phyloP scores from a whole-genome alignment of 1,139 yeast genomes.

The Nadsonia starkeyi-henricii region DNA sequence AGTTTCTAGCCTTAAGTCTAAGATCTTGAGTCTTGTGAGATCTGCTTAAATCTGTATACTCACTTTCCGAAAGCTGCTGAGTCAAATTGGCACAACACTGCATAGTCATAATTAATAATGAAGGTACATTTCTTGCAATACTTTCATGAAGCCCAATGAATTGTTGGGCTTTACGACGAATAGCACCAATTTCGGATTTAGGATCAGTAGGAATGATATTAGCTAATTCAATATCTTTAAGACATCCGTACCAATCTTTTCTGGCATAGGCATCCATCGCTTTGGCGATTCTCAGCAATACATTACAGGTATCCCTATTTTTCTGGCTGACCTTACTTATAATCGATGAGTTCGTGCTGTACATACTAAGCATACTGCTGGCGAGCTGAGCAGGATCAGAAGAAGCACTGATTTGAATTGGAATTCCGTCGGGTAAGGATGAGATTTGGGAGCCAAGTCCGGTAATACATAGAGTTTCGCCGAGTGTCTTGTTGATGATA shows the following conservation, averaged over 20 bases:
- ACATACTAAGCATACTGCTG: slow-evolving; percentile 24
- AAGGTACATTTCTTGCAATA: slow-evolving; percentile 68
- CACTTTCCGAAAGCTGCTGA: slow-evolving; percentile 33
- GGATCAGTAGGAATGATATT: slow-evolving; percentile 52
- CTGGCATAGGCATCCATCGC: slow-evolving; percentile 49
- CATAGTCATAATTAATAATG: slow-evolving; percentile 69
- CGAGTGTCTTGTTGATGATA: slow-evolving; percentile 61
- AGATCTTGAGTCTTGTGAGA: slow-evolving; percentile 44
- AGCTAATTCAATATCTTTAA: slow-evolving; percentile 40
- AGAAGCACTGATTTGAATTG: slow-evolving; percentile 20
- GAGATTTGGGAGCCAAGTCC: slow-evolving; percentile 43
- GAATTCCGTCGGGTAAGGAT: slow-evolving; percentile 13
- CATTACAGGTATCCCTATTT: slow-evolving; percentile 43
- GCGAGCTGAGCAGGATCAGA: slow-evolving; percentile 30
- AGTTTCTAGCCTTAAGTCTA: slow-evolving; percentile 60
- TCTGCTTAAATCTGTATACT: slow-evolving; percentile 37
- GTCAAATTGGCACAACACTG: slow-evolving; percentile 54
- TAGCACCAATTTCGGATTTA: slow-evolving; percentile 31
- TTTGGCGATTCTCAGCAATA: slow-evolving; percentile 50
- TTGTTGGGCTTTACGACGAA: slow-evolving; percentile 42
- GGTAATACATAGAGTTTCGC: slow-evolving; percentile 56
- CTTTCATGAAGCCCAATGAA: slow-evolving; percentile 51
- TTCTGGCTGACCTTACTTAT: slow-evolving; percentile 19
- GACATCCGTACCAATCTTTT: slow-evolving; percentile 48
- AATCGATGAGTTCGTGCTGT: slow-evolving; percentile 22